Evolutionary conservation across 768 basidiomycete species (phyloP), one percentile per base, ranked within the genome.

Genomic region (Mycena pura): DNA sequence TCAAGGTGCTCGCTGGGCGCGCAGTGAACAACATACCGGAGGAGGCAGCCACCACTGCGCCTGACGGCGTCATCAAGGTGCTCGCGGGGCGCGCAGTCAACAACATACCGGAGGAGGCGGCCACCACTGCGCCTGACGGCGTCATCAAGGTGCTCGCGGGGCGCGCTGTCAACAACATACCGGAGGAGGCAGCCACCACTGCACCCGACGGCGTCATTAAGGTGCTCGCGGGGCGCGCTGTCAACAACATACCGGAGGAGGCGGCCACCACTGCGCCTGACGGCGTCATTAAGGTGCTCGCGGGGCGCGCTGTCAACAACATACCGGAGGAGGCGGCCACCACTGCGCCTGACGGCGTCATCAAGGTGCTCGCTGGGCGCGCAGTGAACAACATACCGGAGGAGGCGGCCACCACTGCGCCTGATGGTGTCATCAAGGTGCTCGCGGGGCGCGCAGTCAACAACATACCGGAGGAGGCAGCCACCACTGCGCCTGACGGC

Each of bases 141-240:
- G 54, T 62, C 8, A 70, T 76, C 60, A 67, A 60, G 29, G 76
- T 77, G n/a, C 83, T 82, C 71, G 61, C 70, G 39, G 74, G 72
- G 43, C 77, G 76, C 38, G 47, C 46, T 14, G 41, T 54, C 1
- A 70, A 75, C 38, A 70, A 15, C 25, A 22, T 53, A 3, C 49
- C 58, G 3, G 62, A 47, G 7, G 69, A 75, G 56, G 36, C 58
- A 1, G 52, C 75, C 3, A 66, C 68, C 24, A 70, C 69, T 27
- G 70, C 77, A 1, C 67, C 67, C 3, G 52, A 71, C 15, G 78
- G 78, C 28, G 57, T 64, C 19, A 72, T 76, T 61, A 69, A 60
- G 29, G 25, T 17, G 15, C 9, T 22, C 39, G 29, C 28, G 11
- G 6, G 34, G 14, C 24, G 2, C 19, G 34, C 40, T 14, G 48